Conservation (phyloP, 495 filamentous ascomycete species). For the Parathielavia hyrcaniae region DNA sequence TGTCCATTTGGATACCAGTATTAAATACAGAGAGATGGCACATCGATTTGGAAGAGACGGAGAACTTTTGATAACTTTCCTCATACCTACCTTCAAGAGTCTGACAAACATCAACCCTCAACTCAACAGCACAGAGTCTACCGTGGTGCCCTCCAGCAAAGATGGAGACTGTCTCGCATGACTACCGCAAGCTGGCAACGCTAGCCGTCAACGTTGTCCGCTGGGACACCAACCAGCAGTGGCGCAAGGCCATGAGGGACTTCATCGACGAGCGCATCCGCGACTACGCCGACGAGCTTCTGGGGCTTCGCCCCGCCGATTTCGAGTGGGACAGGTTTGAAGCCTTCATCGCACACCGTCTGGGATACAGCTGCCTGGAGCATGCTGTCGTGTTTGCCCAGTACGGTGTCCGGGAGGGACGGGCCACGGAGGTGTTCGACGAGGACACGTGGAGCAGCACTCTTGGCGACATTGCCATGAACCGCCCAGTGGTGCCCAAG, state of each 20-base stretch:
- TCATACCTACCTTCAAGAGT: background rate
- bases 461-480: background rate
- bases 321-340: background rate
- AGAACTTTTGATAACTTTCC: too few species aligned
- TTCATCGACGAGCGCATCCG: background rate
- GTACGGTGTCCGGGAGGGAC: background rate
- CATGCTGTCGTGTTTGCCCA: background rate
- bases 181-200: background rate
- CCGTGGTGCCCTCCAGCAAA: background rate
- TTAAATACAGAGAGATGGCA: background rate
- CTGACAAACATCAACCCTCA: background rate
- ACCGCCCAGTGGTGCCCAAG: background rate
- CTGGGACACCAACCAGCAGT: background rate
- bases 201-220: slow-evolving; percentile 2
- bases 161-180: background rate
- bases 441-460: background rate
- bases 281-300: background rate
- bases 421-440: background rate
- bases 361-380: background rate
- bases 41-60: too few species aligned
- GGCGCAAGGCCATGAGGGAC: background rate
- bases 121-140: background rate
- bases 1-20: background rate
- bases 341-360: background rate
- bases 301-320: background rate